Conservation (phyloP, 2,329 filamentous ascomycete genomes). For the Trichoderma asperellum region DNA sequence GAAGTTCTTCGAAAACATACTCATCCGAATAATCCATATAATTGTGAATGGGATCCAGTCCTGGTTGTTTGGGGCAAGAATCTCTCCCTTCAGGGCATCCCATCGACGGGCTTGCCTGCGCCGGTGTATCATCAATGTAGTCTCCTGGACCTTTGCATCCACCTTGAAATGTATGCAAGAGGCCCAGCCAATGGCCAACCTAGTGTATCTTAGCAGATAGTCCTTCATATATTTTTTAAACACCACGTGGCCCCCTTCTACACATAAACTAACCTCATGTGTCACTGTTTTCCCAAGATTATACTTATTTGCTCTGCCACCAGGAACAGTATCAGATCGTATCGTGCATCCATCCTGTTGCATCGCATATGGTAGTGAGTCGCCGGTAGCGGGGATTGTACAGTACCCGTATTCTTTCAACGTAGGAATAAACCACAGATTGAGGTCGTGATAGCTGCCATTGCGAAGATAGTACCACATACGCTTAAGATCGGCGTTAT, state of each 20-base stretch:
- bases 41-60: slow-evolving; percentile 38
- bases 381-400: slow-evolving; percentile 45
- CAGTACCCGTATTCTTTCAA: slow-evolving; percentile 43
- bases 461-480: slow-evolving; percentile 46
- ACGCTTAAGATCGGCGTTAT: slow-evolving; percentile 40
- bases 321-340: slow-evolving; percentile 29
- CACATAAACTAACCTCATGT: slow-evolving; percentile 40
- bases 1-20: slow-evolving; percentile 12
- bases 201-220: not conserved
- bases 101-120: slow-evolving; percentile 34
- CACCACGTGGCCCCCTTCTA: not conserved
- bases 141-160: slow-evolving; percentile 43
- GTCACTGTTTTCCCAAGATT: slow-evolving; percentile 35
- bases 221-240: not conserved
- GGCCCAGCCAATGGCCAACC: slow-evolving; percentile 50
- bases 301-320: slow-evolving; percentile 38
- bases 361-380: slow-evolving; percentile 20
- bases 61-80: slow-evolving; percentile 36
- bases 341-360: slow-evolving; percentile 34
- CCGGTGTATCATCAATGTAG: slow-evolving; percentile 45
- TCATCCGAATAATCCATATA: slow-evolving; percentile 38
- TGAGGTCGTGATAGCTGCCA: slow-evolving; percentile 47
- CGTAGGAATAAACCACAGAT: slow-evolving; percentile 50
- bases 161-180: slow-evolving; percentile 49
- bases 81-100: slow-evolving; percentile 41